Evolutionary conservation across 2,329 filamentous ascomycete species (phyloP), one percentile per base, ranked within the genome.

Genomic region (Myrmaecium sp.): DNA sequence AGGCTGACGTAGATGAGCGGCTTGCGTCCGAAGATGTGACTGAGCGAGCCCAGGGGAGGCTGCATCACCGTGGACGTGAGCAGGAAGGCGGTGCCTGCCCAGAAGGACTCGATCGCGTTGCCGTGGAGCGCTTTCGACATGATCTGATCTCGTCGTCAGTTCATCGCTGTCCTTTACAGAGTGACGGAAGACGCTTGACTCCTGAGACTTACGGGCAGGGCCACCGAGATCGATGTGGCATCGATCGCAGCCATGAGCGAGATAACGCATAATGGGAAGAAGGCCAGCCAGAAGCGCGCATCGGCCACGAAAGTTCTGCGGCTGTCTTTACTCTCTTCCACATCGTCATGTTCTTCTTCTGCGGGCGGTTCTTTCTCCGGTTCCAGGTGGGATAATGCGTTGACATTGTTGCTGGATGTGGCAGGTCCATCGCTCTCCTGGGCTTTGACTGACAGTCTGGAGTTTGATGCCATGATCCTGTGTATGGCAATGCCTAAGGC

Each of bases 201-300:
- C 22, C 5, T 17, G 10, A 21, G 5, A 32, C 43, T 9, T 39
- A 51, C 49, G 8, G 49, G 43, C 23, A 75, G 47, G 4, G 72
- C 69, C 5, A 74, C 69, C 4, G 66, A 69, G 27, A 76, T 57
- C 4, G 66, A 73, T 1, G 71, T 76, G 4, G 69, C 70, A 44
- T 77, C 72, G 15, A 77, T 54, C 8, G 72, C 68, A 2, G 69
- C 66, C 51, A 72, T 70, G 11, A 76, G 50, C 3, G 63, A 63
- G 28, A 76, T 54, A 23, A 67, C 52, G 5, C 56, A 52, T 5
- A 73, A 51, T 19, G 65, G 62, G 16, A 44, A 34, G 37, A 69
- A 67, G 19, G 60, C 62, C 10, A 32, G 25, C 12, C 26, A 29
- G 22, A 29, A 32, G 12, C 30, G 30, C 27, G 11, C 18, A 11